Conservation (phyloP, 106 monocot genomes). For the Dendrobium nobile region DNA sequence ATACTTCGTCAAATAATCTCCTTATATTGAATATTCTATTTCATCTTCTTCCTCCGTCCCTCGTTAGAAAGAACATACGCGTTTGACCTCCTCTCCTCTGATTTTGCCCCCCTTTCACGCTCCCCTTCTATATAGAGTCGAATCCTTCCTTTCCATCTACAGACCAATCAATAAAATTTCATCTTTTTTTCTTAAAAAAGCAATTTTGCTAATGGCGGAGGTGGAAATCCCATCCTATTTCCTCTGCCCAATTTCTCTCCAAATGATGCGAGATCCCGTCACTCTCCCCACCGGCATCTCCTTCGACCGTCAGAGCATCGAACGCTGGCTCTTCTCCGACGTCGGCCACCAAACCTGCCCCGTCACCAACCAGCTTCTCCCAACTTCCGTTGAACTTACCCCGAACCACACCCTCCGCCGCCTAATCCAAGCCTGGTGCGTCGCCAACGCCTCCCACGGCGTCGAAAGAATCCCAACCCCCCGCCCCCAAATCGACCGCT, state of each 20-base stretch:
- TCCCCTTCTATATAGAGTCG: no score
- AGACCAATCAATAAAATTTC: no score
- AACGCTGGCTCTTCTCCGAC: conserved; percentile 27
- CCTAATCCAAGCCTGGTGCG: conserved; percentile 60
- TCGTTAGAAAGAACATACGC: no score
- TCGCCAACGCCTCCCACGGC: conserved; percentile 31
- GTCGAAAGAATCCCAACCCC: conserved; percentile 60
- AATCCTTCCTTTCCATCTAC: no score
- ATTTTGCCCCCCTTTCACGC: no score
- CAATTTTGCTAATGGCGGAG: not conserved
- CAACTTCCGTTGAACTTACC: conserved; percentile 11
- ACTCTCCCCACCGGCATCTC: conserved; percentile 42
- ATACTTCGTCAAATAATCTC: no score
- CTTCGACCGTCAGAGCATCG: conserved; percentile 35
- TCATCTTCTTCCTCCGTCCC: no score
- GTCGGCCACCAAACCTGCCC: conserved; percentile 19
- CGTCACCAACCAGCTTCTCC: conserved; percentile 23
- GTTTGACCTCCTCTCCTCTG: no score
- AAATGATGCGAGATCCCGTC: conserved; percentile 47
- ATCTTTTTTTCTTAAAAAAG: no score
- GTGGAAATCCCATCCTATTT: conserved; percentile 34
- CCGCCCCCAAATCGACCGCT: conserved; percentile 21
- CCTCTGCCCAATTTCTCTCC: conserved; percentile 40
- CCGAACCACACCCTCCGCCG: conserved; percentile 65
- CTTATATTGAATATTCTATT: no score